These are phyloP conservation scores for Iris macrosiphon DNA, from an alignment of 106 monocot species.

Conservation along the genomic window DNA sequence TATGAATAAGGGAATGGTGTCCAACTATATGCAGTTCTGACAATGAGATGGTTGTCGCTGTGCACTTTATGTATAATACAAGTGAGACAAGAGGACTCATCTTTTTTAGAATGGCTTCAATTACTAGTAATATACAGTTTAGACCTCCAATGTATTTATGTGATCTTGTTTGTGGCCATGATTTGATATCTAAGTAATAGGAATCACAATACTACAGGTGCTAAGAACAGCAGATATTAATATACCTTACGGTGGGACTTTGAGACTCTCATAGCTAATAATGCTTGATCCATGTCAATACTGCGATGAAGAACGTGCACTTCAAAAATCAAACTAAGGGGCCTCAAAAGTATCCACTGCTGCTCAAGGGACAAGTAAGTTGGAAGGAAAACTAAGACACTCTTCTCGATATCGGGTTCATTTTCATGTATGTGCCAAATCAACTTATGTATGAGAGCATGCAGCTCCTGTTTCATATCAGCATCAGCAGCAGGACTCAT, in stretches of 20 bases:
- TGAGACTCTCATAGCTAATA: conserved; percentile 57
- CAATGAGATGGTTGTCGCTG: no score
- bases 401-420: conserved; percentile 65
- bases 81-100: no score
- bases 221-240: no score
- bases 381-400: conserved; percentile 80
- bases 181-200: no score
- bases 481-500: conserved; percentile 23
- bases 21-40: no score
- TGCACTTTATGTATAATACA: no score
- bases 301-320: conserved; percentile 83
- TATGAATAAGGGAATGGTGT: no score
- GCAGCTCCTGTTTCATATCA: conserved; percentile 41
- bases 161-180: no score
- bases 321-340: conserved; percentile 37
- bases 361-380: conserved; percentile 76
- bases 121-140: no score
- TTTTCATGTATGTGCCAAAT: conserved; percentile 54
- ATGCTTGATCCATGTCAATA: conserved; percentile 74
- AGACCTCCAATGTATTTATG: no score
- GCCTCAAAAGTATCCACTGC: conserved; percentile 59
- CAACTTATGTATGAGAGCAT: conserved; percentile 55
- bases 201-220: no score
- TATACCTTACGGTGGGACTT: conserved; percentile 76
- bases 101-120: no score